Evolutionary conservation across 306 rosid genomes (phyloP).

Genomic region (Notholithocarpus densiflorus): DNA sequence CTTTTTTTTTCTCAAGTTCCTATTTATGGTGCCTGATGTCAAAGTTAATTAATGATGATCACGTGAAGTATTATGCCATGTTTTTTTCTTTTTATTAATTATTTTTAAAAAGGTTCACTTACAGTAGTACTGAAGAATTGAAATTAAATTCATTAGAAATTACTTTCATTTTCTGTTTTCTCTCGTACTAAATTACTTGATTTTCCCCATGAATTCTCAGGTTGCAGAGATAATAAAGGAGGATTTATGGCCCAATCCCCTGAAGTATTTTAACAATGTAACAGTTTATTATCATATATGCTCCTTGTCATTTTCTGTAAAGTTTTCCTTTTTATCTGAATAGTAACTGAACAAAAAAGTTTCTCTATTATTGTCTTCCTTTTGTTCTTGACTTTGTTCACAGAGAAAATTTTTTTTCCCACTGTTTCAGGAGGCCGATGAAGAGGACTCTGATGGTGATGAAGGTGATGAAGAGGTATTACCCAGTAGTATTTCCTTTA

Average conservation of each 20-base stretch:
- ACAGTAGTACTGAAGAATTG: too few species aligned
- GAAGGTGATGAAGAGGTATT: conserved; percentile 43
- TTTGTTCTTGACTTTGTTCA: background rate
- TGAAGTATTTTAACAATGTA: conserved; percentile 67
- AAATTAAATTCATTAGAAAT: background rate
- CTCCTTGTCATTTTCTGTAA: background rate
- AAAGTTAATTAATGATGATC: background rate
- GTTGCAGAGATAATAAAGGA: conserved; percentile 66
- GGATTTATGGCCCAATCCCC: conserved; percentile 78
- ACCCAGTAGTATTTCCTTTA: background rate
- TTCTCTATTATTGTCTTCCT: background rate
- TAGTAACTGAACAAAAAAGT: background rate
- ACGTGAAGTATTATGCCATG: background rate
- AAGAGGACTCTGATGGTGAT: conserved; percentile 53
- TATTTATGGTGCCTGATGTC: background rate
- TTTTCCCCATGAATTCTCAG: conserved; percentile 37
- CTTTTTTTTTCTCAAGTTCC: background rate
- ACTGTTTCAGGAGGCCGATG: conserved; percentile 55
- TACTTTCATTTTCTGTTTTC: background rate
- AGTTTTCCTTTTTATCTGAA: background rate
- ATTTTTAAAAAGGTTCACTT: too few species aligned
- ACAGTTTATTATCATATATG: conserved; percentile 10
- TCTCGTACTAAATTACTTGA: background rate
- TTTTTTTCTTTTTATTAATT: too few species aligned
- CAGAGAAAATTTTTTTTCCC: background rate